phyloP scores from a whole-genome alignment of 1,139 yeast species.

The Scheffersomyces segobiensis region DNA sequence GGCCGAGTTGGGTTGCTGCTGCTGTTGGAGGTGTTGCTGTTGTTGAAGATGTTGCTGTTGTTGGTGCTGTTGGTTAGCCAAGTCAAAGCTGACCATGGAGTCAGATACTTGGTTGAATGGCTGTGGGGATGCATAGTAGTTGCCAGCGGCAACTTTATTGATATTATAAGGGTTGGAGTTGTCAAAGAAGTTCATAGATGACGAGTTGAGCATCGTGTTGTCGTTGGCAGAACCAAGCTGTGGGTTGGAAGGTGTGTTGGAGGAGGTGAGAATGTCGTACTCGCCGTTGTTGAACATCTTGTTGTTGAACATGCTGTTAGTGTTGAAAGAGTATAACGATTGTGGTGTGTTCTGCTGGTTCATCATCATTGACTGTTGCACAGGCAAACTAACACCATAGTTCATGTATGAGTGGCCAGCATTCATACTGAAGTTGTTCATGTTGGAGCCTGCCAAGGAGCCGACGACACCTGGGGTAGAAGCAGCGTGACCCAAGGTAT shows the following conservation, averaged over 20 bases:
- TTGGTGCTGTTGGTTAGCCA: background rate
- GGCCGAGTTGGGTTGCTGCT: background rate
- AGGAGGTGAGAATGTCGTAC: background rate
- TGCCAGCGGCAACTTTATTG: background rate
- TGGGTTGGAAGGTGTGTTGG: background rate
- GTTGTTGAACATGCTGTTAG: background rate
- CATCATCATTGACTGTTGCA: background rate
- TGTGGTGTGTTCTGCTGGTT: slow-evolving; percentile 1
- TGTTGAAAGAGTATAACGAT: slow-evolving; percentile 3
- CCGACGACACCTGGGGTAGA: background rate
- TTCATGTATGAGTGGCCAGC: slow-evolving; percentile 18
- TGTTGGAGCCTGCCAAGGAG: background rate
- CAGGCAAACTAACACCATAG: background rate
- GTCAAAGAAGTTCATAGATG: slow-evolving; percentile 12
- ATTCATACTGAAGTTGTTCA: slow-evolving; percentile 10
- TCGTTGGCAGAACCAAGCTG: background rate
- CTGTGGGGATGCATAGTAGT: background rate
- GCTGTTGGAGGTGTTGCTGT: background rate
- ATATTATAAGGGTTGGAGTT: slow-evolving; percentile 4
- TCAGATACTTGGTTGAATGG: background rate
- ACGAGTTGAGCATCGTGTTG: slow-evolving; percentile 1
- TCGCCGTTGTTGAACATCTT: slow-evolving; percentile 1
- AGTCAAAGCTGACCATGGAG: background rate
- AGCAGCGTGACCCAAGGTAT: background rate
- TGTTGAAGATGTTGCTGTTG: background rate